These are phyloP conservation scores for Aspergillus quadrilineatus DNA, from an alignment of 2,329 filamentous ascomycete species.

Conservation along the genomic window DNA sequence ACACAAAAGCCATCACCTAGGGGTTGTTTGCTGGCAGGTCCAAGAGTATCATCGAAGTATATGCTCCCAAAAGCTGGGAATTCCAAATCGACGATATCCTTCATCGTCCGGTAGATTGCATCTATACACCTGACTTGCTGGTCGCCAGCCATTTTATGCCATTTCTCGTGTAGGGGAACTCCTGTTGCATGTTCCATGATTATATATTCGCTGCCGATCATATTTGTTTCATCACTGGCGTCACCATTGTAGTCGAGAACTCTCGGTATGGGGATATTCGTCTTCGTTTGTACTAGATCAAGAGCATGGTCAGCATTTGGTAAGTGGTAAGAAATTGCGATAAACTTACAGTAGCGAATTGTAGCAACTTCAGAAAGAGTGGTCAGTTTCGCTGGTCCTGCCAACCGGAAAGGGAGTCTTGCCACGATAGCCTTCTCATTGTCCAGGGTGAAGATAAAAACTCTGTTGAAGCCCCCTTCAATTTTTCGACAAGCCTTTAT, in stretches of 20 bases:
- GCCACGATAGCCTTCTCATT: constrained; percentile 42
- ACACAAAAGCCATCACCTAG: constrained; percentile 32
- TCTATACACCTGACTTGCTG: constrained; percentile 29
- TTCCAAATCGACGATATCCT: constrained; percentile 21
- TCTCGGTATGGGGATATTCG: constrained; percentile 43
- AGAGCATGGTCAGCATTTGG: constrained; percentile 5
- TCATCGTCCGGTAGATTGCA: constrained; percentile 11
- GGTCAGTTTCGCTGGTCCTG: constrained; percentile 38
- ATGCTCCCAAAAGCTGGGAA: constrained; percentile 39
- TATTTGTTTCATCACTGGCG: constrained; percentile 22
- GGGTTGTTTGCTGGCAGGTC: constrained; percentile 12
- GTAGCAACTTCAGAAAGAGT: constrained; percentile 50
- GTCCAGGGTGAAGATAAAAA: constrained; percentile 45
- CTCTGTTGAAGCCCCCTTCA: constrained; percentile 48
- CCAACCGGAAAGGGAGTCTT: constrained; percentile 42
- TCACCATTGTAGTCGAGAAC: constrained; percentile 47
- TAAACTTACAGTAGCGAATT: constrained; percentile 40
- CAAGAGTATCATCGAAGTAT: constrained; percentile 32
- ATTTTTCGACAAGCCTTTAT: constrained; percentile 42
- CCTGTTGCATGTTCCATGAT: constrained; percentile 42
- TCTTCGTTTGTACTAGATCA: constrained; percentile 37
- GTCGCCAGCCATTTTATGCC: constrained; percentile 30
- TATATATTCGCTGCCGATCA: constrained; percentile 41
- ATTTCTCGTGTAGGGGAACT: constrained; percentile 33
- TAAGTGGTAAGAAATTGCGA: background rate